Conservation (phyloP, 1,284 basidiomycete species). For the Ustilago esculenta region DNA sequence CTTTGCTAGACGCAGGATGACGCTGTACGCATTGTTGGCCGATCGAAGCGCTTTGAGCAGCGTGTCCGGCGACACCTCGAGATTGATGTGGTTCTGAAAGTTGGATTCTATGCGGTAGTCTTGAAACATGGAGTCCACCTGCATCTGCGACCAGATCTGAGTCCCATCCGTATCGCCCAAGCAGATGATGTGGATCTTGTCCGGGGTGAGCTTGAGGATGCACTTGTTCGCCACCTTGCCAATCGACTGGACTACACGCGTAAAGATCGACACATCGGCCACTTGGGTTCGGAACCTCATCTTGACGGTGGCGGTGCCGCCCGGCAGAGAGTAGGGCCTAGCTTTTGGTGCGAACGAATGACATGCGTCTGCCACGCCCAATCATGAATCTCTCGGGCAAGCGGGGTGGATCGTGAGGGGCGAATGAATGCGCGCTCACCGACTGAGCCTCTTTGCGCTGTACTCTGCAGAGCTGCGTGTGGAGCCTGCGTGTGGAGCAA, state of each 20-base stretch:
- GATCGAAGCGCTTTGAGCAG: constrained; percentile 62
- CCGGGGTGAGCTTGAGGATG: constrained; percentile 62
- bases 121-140: constrained; percentile 51
- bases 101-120: constrained; percentile 66
- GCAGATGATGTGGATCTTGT: constrained; percentile 64
- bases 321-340: constrained; percentile 8
- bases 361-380: constrained; percentile 5
- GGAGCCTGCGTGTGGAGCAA: no score
- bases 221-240: constrained; percentile 61
- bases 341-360: neutral
- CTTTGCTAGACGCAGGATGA: constrained; percentile 64
- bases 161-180: constrained; percentile 57
- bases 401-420: no score
- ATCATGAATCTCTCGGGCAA: no score
- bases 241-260: constrained; percentile 60
- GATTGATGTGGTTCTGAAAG: constrained; percentile 66
- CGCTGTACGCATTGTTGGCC: constrained; percentile 50
- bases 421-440: no score
- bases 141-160: constrained; percentile 66
- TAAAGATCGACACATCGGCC: constrained; percentile 53
- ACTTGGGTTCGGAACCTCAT: constrained; percentile 65
- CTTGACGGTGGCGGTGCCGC: constrained; percentile 7
- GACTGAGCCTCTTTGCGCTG: no score
- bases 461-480: no score
- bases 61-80: constrained; percentile 65